Percentiles rank a stretch among this genome's conserved stretches.
Conservation (phyloP, 257 asterid species). For the Solanum gandarillasii region DNA sequence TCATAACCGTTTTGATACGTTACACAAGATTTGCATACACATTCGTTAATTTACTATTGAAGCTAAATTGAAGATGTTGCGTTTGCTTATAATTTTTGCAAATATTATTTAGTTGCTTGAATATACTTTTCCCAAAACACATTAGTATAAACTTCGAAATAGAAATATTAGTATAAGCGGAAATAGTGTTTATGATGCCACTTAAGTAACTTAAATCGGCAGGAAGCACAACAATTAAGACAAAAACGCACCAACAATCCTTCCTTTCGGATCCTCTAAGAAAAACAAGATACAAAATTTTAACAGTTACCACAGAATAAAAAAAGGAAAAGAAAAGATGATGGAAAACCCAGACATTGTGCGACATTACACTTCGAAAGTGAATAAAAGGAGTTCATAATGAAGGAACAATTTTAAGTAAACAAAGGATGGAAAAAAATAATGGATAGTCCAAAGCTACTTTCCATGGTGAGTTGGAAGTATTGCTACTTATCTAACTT, state of each 20-base stretch:
- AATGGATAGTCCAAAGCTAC: neutral
- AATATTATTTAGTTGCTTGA: too few relatives aligned
- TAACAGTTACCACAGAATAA: neutral
- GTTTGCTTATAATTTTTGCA: neutral
- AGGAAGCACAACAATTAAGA: too few relatives aligned
- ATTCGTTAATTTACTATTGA: too few relatives aligned
- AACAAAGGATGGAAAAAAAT: neutral
- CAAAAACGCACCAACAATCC: neutral
- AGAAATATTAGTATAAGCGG: neutral
- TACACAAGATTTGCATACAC: neutral
- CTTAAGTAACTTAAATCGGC: neutral
- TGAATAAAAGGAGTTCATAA: neutral
- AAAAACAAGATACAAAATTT: neutral
- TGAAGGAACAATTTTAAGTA: neutral
- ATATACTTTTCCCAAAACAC: neutral
- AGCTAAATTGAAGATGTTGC: neutral
- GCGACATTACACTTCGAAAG: neutral
- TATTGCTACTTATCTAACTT: conserved; percentile 26
- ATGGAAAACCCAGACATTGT: neutral
- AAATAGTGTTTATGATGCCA: too few relatives aligned
- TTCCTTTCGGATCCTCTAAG: neutral
- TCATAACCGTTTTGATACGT: too few relatives aligned
- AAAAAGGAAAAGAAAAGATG: neutral
- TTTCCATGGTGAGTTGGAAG: neutral
- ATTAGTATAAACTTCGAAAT: neutral